A percentile compares a stretch with the other conserved stretches of the same genome.
phyloP scores from a whole-genome alignment of 345 rosid genomes.

The Rhodamnia rubescens region DNA sequence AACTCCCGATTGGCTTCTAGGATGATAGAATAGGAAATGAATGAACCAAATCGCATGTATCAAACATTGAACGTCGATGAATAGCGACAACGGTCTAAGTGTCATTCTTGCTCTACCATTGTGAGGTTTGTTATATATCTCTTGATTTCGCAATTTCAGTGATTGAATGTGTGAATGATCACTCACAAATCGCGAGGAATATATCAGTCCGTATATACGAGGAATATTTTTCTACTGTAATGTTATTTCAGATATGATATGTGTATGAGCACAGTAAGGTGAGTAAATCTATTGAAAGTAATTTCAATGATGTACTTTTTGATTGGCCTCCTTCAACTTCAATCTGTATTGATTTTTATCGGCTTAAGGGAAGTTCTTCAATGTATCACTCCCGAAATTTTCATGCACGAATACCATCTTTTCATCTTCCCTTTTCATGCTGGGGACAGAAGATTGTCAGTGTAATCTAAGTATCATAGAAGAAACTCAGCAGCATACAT shows the following conservation, averaged over 20 bases:
- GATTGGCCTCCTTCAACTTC: neutral
- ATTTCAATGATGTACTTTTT: neutral
- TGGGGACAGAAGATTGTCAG: neutral
- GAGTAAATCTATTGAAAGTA: neutral
- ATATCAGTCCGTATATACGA: neutral
- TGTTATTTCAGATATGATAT: neutral
- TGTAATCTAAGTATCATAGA: neutral
- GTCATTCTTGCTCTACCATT: neutral
- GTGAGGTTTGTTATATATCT: neutral
- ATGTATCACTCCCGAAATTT: neutral
- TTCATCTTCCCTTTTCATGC: neutral
- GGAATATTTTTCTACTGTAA: neutral
- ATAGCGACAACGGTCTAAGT: neutral
- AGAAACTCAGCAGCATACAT: neutral
- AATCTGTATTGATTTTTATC: too few relatives aligned
- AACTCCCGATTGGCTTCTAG: neutral
- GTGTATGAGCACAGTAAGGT: neutral
- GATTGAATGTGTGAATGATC: neutral
- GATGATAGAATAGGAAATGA: neutral
- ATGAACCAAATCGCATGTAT: neutral
- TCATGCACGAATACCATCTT: neutral
- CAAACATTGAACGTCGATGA: neutral
- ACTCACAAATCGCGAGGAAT: neutral
- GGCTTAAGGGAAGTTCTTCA: neutral
- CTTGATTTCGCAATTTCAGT: neutral